Evolutionary conservation across 1,284 basidiomycete species (phyloP).

Genomic region (Meripilus lineatus): DNA sequence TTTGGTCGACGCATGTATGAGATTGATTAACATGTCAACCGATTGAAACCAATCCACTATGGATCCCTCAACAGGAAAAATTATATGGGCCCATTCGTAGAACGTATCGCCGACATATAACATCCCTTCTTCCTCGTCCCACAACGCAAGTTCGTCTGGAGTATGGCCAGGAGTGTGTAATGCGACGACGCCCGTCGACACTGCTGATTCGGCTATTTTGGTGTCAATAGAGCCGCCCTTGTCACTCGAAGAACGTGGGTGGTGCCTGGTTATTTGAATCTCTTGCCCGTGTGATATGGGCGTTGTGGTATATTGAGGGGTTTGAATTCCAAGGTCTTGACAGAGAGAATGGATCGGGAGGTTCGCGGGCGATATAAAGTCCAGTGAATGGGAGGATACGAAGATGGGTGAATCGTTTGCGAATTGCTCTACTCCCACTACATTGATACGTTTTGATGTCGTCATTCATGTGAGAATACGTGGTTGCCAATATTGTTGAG

Average conservation of each 20-base stretch:
- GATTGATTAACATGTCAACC: constrained; percentile 35
- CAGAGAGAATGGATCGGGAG: constrained; percentile 43
- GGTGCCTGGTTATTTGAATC: constrained; percentile 8
- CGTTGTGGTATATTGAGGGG: constrained; percentile 39
- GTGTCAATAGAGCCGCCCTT: no score
- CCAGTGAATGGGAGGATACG: constrained; percentile 39
- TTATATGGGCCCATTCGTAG: constrained; percentile 48
- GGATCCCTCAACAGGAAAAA: constrained; percentile 48
- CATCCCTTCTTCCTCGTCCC: constrained; percentile 43
- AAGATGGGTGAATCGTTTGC: constrained; percentile 40
- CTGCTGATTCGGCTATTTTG: constrained; percentile 20
- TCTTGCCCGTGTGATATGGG: constrained; percentile 36
- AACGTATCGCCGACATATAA: constrained; percentile 52
- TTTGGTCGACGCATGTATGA: constrained; percentile 33
- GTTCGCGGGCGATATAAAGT: constrained; percentile 36
- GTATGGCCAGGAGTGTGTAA: constrained; percentile 55
- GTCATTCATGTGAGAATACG: no score
- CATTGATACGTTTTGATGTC: background rate
- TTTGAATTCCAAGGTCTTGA: constrained; percentile 32
- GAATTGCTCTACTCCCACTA: constrained; percentile 48
- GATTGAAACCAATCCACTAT: constrained; percentile 43
- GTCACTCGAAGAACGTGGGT: constrained; percentile 15
- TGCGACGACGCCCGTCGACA: constrained; percentile 31
- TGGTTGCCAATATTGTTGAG: background rate
- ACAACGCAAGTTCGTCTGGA: constrained; percentile 50